Evolutionary conservation across 805 yeast species (phyloP), one percentile per base, ranked within the genome.

Genomic region (Candida sakaeoensis): DNA sequence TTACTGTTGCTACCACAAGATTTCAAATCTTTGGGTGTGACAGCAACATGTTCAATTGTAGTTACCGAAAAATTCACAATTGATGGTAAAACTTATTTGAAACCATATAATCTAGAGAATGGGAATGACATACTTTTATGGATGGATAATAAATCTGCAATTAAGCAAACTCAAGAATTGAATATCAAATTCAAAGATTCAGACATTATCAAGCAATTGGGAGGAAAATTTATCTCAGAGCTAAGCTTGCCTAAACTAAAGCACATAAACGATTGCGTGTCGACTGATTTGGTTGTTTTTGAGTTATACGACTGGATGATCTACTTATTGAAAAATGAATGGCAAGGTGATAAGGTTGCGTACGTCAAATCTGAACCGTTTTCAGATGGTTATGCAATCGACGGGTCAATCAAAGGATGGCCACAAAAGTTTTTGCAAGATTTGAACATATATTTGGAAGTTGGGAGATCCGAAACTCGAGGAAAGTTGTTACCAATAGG

Each of bases 331-430:
- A 43, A 52, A 23, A 53, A 51, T 6, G 64, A 65, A 4, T 36
- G 38, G 18, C 32, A 6, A 8, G 36, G 37, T 17, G 6, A 14
- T 35, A n/a, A 36, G 35, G 19, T 27, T 41, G 28, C 40, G 33
- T n/a, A 35, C 38, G 22, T 31, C 39, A 8, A n/a, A 15, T 4
- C 45, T 40, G 18, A 7, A 4, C 24, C 40, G 6, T 39, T 36
- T 25, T 7, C 17, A 1, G 8, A 15, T 3, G 47, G 47, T 2
- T 41, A 35, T 8, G 82, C 75, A 3, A 59, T 75, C 39, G 85
- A 79, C 54, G 83, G 84, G 1, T 76, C 79, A 12, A 58, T 77
- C 13, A 71, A 70, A 45, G 85, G 84, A 4, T 79, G 82, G 80
- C 41, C 62, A 13, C 16, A 37, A 1, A 38, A 41, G 1, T 49